Evolutionary conservation across 306 rosid species (phyloP).

Genomic region (Fragaria ananassa): DNA sequence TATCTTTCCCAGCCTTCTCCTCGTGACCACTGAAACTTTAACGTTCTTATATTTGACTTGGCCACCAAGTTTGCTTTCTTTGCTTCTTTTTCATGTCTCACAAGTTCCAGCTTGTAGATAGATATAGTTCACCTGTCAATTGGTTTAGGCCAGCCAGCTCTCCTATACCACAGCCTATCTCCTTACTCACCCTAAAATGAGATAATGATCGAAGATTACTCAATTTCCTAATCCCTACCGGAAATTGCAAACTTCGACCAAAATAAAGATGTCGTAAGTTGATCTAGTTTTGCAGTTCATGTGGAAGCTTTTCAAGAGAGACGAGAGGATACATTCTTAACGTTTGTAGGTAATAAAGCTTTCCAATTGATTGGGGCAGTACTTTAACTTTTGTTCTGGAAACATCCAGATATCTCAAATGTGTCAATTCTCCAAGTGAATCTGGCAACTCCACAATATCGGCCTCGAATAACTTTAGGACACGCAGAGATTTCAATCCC

Average conservation of each 20-base stretch:
- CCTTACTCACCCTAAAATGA: not conserved
- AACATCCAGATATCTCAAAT: conserved; percentile 13
- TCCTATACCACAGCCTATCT: not conserved
- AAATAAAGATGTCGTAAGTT: not conserved
- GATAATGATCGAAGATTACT: not conserved
- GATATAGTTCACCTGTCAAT: not conserved
- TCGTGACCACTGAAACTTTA: not conserved
- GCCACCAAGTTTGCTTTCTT: not conserved
- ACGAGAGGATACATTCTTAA: not conserved
- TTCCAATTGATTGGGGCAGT: not conserved
- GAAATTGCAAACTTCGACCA: not conserved
- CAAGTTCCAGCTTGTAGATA: not conserved
- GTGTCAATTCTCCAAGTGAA: conserved; percentile 2
- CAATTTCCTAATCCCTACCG: not conserved
- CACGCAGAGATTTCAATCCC: not conserved
- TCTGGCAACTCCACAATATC: conserved; percentile 1
- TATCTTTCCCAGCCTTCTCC: no score
- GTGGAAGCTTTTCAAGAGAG: not conserved
- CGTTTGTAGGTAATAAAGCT: not conserved
- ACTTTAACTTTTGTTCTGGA: not conserved
- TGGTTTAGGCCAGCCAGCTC: not conserved
- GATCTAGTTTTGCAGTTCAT: not conserved
- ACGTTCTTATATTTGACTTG: not conserved
- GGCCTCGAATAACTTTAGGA: not conserved
- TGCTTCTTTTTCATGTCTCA: not conserved